Percentiles rank a stretch among this genome's conserved stretches.
These are phyloP conservation scores for Cladosporium oxysporum DNA, from an alignment of 2,329 filamentous ascomycete species.

Conservation along the genomic window DNA sequence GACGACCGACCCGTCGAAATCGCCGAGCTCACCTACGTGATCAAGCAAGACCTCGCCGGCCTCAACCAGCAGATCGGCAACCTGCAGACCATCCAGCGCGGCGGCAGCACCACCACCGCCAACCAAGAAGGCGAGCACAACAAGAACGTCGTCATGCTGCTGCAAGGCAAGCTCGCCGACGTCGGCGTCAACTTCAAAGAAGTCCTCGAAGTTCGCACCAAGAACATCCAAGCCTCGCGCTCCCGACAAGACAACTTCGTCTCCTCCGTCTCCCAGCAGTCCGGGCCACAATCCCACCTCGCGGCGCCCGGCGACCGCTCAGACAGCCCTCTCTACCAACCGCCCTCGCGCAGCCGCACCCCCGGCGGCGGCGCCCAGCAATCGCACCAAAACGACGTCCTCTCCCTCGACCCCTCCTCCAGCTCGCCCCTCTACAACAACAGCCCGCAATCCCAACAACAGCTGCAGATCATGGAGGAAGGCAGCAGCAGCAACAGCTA, in stretches of 20 bases:
- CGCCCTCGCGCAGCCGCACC: conserved; percentile 22
- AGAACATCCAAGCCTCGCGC: conserved; percentile 94
- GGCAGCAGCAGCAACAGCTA: conserved; percentile 83
- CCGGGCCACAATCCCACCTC: conserved; percentile 46
- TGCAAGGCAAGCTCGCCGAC: conserved; percentile 89
- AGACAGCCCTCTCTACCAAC: conserved; percentile 44
- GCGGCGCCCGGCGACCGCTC: conserved; percentile 26
- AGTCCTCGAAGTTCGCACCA: conserved; percentile 90
- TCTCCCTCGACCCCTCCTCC: conserved; percentile 74
- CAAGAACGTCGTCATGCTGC: conserved; percentile 90
- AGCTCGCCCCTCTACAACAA: conserved; percentile 44
- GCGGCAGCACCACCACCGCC: conserved; percentile 20
- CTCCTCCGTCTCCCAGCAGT: conserved; percentile 78
- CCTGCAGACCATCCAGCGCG: conserved; percentile 70
- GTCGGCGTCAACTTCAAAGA: conserved; percentile 97
- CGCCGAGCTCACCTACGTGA: conserved; percentile 93
- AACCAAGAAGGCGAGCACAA: conserved; percentile 94
- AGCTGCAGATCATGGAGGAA: conserved; percentile 85
- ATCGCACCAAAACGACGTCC: conserved; percentile 61
- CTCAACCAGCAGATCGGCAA: conserved; percentile 84
- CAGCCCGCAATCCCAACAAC: conserved; percentile 71
- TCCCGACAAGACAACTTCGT: conserved; percentile 96
- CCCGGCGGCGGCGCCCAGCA: conserved; percentile 20
- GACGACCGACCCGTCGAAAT: conserved; percentile 97
- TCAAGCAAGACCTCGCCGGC: conserved; percentile 91